phyloP scores from a whole-genome alignment of 257 asterid genomes.

The Parsonsia alboflavescens region DNA sequence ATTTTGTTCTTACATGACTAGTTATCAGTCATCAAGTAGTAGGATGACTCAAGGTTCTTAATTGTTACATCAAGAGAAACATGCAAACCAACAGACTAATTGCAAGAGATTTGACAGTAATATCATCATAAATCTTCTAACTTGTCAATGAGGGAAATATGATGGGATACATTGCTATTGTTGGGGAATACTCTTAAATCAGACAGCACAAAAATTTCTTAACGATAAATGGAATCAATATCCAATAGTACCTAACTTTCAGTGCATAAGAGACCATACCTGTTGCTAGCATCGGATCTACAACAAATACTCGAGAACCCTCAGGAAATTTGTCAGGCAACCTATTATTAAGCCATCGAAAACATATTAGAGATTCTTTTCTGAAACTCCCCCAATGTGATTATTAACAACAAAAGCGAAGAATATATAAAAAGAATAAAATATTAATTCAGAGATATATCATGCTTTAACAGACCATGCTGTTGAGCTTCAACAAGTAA shows the following conservation, averaged over 20 bases:
- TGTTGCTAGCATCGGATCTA: conserved; percentile 99
- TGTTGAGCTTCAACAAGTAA: not conserved
- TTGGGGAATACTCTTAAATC: no score
- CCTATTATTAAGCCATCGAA: conserved; percentile 33
- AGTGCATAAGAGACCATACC: conserved; percentile 35
- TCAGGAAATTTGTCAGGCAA: conserved; percentile 84
- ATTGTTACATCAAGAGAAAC: not conserved
- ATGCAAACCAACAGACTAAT: not conserved
- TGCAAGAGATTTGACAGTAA: not conserved
- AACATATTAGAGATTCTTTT: not conserved
- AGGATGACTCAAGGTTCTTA: not conserved
- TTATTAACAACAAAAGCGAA: not conserved
- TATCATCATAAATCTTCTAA: not conserved
- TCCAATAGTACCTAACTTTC: not conserved
- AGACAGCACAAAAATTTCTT: not conserved
- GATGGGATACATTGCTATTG: not conserved
- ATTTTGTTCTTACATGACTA: not conserved
- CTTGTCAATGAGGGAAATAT: not conserved
- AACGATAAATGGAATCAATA: not conserved
- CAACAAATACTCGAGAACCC: conserved; percentile 73
- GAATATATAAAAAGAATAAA: not conserved
- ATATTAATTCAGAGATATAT: not conserved
- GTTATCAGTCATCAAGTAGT: not conserved
- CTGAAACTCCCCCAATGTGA: conserved; percentile 4
- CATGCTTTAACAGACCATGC: not conserved